Evolutionary conservation across 1,139 yeast genomes (phyloP), one percentile per base, ranked within the genome.

Genomic region (Saccharomyces hybrid): DNA sequence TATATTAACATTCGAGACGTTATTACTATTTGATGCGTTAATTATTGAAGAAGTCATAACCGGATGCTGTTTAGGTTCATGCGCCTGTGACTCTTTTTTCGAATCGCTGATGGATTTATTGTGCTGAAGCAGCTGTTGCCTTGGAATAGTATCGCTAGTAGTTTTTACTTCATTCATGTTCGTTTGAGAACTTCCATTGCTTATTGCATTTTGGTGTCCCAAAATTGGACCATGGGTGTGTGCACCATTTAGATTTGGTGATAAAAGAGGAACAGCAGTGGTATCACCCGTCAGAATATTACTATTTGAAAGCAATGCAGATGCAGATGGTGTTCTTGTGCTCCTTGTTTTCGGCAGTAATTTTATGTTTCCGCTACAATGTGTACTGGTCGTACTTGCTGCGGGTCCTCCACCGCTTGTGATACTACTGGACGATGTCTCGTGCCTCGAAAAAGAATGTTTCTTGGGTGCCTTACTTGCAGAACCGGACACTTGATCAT

Each of bases 141-240:
- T 20, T 16, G 50, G 53, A 14, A 41, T 23, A n/a, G n/a, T 31
- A n/a, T 31, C 38, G 38, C 13, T 31, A 31, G 14, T 6, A 13
- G 38, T 4, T n/a, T 31, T 57, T 30, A 53, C 56, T 49, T 56
- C 57, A 20, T n/a, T n/a, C 6, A 31, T n/a, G n/a, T 5, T 13
- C 16, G 7, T n/a, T n/a, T 31, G 38, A n/a, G 16, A 13, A 13
- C 14, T n/a, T 6, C 38, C 38, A n/a, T n/a, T 31, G 38, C 38
- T 31, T n/a, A 7, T 13, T n/a, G 8, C 16, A n/a, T 31, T 31
- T n/a, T 31, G 38, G n/a, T 31, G 14, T 13, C 38, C 38, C 16
- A n/a, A 13, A 7, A 31, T 31, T 5, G 38, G 38, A 31, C 38
- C 38, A 31, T 31, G 38, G 6, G 8, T n/a, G 14, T 31, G 38